Evolutionary conservation across 352 stramenopile genomes (phyloP), one percentile per base, ranked within the genome.

Genomic region (Pelagophyceae sp.): DNA sequence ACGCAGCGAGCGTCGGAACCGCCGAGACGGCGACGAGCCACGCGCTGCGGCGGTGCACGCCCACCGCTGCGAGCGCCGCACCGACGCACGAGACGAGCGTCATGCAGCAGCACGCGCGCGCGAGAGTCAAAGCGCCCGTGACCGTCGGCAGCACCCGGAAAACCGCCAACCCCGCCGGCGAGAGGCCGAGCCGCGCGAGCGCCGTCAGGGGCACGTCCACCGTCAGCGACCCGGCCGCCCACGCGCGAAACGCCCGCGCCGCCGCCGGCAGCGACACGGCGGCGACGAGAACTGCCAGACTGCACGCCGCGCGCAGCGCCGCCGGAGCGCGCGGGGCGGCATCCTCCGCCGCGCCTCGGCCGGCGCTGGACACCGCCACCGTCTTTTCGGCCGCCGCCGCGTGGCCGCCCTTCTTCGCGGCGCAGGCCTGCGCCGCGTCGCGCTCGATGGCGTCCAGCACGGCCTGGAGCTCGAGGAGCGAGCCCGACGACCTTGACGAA

Each of bases 171-270:
- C 45, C 45, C 72, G 83, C 85, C 76, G 84, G 84, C 40, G 45
- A 75, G 38, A 79, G 81, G 11, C 67, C 87, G 32, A 67, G 82
- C 33, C 81, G 87, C 78, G 76, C 72, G 27, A 72, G 72, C 70
- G 70, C 40, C 69, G 19, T 75, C 69, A 15, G 69, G 20, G 31
- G 11, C 37, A 37, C 37, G 69, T n/a, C 58, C 11, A 61, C 60
- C 54, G 1, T 63, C 75, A 0, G 27, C 60, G 0, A 29, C 38
- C 35, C 75, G 54, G 20, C 20, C 19, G 31, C 20, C 35, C 38
- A 35, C 29, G 20, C 29, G 17, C 23, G 2, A 0, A 70, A 76
- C n/a, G 0, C 32, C 63, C 23, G 23, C 11, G 75, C 32, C 45
- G 61, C 60, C 63, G 61, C 37, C n/a, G 58, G 35, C 64, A n/a